Percentiles rank a stretch among this genome's conserved stretches.
Evolutionary conservation across 805 yeast genomes (phyloP).

Genomic region (Hagleromyces aurorensis): DNA sequence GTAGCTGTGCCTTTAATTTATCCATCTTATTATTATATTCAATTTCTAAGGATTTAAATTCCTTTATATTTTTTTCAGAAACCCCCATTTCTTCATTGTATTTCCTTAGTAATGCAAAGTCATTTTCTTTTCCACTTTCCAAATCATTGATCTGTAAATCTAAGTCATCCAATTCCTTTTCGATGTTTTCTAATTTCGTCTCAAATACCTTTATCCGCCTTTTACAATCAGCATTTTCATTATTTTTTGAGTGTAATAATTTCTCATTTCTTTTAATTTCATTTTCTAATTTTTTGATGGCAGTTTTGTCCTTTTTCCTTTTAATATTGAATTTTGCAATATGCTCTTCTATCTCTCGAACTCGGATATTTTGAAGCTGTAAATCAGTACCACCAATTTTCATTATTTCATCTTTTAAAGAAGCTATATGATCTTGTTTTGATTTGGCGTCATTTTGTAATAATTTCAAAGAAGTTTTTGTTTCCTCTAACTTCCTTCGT

Average conservation of each 20-base stretch:
- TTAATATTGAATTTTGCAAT: slow-evolving; percentile 53
- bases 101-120: too few relatives aligned
- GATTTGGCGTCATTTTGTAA: slow-evolving; percentile 46
- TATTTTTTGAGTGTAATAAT: too few relatives aligned
- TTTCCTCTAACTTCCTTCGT: slow-evolving; percentile 20
- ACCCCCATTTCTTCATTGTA: too few relatives aligned
- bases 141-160: slow-evolving; percentile 34
- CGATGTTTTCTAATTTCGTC: slow-evolving; percentile 23
- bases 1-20: slow-evolving; percentile 38
- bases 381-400: slow-evolving; percentile 86
- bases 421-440: slow-evolving; percentile 47
- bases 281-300: slow-evolving; percentile 53
- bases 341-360: slow-evolving; percentile 63
- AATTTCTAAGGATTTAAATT: slow-evolving; percentile 55
- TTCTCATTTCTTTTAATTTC: slow-evolving; percentile 51
- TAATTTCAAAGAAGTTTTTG: slow-evolving; percentile 35
- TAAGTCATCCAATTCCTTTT: slow-evolving; percentile 31
- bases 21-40: slow-evolving; percentile 60
- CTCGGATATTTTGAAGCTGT: slow-evolving; percentile 71
- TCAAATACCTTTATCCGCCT: slow-evolving; percentile 28
- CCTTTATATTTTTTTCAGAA: slow-evolving; percentile 43
- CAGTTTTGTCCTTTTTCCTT: slow-evolving; percentile 47
- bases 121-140: slow-evolving; percentile 37
- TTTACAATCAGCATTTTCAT: too few relatives aligned
- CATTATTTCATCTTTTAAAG: slow-evolving; percentile 70